A percentile compares a stretch with the other conserved stretches of the same genome.
These are phyloP conservation scores for Boletus fagicola DNA, from an alignment of 768 basidiomycete genomes.

Conservation along the genomic window DNA sequence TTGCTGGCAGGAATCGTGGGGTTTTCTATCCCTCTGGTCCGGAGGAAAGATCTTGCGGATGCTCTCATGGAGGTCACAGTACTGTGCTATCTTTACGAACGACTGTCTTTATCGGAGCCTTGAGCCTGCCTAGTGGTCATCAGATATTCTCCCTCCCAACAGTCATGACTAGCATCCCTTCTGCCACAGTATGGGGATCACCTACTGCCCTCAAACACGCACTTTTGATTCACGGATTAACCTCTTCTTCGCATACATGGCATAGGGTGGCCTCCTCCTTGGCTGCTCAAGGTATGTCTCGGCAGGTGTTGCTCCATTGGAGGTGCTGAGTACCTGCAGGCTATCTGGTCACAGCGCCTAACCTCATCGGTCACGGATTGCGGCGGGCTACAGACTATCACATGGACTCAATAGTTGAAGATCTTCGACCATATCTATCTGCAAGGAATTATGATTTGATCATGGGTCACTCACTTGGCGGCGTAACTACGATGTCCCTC, in stretches of 20 bases:
- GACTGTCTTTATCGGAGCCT: neutral
- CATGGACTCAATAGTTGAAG: slow-evolving; percentile 8
- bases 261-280: slow-evolving; percentile 3
- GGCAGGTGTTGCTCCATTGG: neutral
- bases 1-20: neutral
- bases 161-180: slow-evolving; percentile 12
- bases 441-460: slow-evolving; percentile 13
- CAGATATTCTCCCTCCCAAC: neutral
- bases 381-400: neutral
- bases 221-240: slow-evolving; percentile 9
- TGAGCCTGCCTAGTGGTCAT: neutral
- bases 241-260: slow-evolving; percentile 19
- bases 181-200: slow-evolving; percentile 16
- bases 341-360: slow-evolving; percentile 21
- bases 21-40: neutral
- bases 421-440: slow-evolving; percentile 14
- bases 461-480: slow-evolving; percentile 21
- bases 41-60: neutral
- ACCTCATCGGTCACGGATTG: slow-evolving; percentile 8
- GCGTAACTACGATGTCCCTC: slow-evolving; percentile 13
- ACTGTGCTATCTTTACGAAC: neutral
- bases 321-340: slow-evolving; percentile 6
- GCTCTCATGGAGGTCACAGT: neutral
- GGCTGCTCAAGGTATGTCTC: slow-evolving; percentile 16
- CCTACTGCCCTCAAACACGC: slow-evolving; percentile 10